Base-by-base conservation (phyloP, 768 basidiomycete genomes). In the Tylopilus cervinicoccineus region DNA sequence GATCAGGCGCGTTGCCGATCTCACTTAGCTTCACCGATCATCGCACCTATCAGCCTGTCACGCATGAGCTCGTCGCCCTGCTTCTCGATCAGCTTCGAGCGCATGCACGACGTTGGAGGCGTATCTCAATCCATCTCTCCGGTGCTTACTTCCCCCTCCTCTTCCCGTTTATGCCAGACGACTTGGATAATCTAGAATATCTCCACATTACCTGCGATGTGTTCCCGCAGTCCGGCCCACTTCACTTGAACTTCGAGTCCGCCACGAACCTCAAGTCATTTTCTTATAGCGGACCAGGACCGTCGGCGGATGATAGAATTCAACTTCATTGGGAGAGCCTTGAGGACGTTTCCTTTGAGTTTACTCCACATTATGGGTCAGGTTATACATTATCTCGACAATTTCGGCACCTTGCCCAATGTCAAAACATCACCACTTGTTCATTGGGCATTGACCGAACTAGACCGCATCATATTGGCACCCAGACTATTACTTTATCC, bases 21-120 rank as follows among this genome's bases (percentile, higher is more conserved):
- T 52, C 52, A 28, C 45, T 58, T n/a, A 51, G 52, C 17, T 63
- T 55, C 32, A 41, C 49, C 55, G 61, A 62, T 34, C 40, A 47
- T 44, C 62, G 61, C 19, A 26, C 10, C n/a, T 39, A 50, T 40
- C 19, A 48, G 12, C 1, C 28, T 13, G 19, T 6, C 17, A 56
- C 57, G 8, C 26, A 45, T 6, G 31, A 37, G 19, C 51, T 59
- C 11, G 9, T 57, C 19, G 4, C 28, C n/a, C 29, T 59, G 14
- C 54, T 62, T 13, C 51, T 40, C 4, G 47, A 51, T 33, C 45
- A 32, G 8, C 45, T 61, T 29, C 47, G 41, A 26, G 38, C 10
- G 17, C 52, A 62, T 14, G 53, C 50, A 6, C 40, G 22, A 27
- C 60, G 54, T 22, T 62, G 60, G 54, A 50, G 37, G 38, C 14